phyloP scores from a whole-genome alignment of 495 filamentous ascomycete genomes.

The Lasiosphaeria ovina region DNA sequence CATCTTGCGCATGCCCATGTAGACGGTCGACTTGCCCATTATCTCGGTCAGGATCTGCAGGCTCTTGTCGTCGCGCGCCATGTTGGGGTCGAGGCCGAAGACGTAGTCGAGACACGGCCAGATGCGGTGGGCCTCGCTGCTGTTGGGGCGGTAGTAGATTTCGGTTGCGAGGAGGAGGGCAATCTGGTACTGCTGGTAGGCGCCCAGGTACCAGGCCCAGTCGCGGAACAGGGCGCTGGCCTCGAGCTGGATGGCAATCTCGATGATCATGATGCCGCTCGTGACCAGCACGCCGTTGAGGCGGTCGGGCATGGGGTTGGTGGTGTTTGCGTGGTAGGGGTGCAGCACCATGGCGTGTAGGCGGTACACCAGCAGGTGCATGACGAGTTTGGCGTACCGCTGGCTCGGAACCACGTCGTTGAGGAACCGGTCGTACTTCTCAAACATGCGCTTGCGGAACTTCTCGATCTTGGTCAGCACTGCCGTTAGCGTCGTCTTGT shows the following conservation, averaged over 20 bases:
- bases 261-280: slow-evolving; percentile 53
- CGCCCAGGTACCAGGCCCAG: slow-evolving; percentile 58
- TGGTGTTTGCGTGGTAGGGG: slow-evolving; percentile 58
- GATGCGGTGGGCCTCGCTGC: slow-evolving; percentile 56
- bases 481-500: slow-evolving; percentile 55
- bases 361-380: slow-evolving; percentile 58
- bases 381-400: slow-evolving; percentile 56
- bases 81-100: slow-evolving; percentile 55
- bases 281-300: slow-evolving; percentile 49
- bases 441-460: slow-evolving; percentile 56
- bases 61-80: slow-evolving; percentile 42
- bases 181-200: slow-evolving; percentile 55
- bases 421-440: slow-evolving; percentile 58
- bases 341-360: slow-evolving; percentile 65
- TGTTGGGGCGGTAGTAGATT: slow-evolving; percentile 55
- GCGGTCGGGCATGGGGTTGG: slow-evolving; percentile 47
- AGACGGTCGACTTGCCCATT: slow-evolving; percentile 38
- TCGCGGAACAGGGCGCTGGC: slow-evolving; percentile 48
- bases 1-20: slow-evolving; percentile 45
- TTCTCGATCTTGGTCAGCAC: slow-evolving; percentile 61
- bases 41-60: slow-evolving; percentile 42
- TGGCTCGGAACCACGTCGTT: slow-evolving; percentile 58
- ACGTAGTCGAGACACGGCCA: slow-evolving; percentile 72
- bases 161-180: slow-evolving; percentile 54
- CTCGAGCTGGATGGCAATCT: slow-evolving; percentile 60